phyloP scores from a whole-genome alignment of 306 rosid genomes.

The Carpinus viminea region DNA sequence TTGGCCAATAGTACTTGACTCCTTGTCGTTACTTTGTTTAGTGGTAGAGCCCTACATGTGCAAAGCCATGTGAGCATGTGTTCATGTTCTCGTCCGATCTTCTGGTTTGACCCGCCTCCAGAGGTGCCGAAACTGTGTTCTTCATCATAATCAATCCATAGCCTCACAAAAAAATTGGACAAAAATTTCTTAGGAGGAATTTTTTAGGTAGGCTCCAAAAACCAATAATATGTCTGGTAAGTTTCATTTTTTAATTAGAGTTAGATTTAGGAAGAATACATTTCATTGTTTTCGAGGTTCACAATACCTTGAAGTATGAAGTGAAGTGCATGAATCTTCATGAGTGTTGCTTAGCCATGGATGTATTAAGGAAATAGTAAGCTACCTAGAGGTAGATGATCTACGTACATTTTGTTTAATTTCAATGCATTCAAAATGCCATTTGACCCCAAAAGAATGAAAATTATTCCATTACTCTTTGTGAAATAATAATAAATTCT shows the following conservation, averaged over 20 bases:
- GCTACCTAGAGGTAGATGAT: not conserved
- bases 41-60: constrained; percentile 54
- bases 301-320: not conserved
- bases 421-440: not conserved
- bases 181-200: too few species aligned
- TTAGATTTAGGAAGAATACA: constrained; percentile 1
- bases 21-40: constrained; percentile 42
- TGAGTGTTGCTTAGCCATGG: not conserved
- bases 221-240: too few species aligned
- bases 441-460: not conserved
- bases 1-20: constrained; percentile 10
- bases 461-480: not conserved
- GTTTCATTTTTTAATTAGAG: not conserved
- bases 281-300: constrained; percentile 16
- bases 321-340: not conserved
- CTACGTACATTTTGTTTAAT: not conserved
- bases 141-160: not conserved
- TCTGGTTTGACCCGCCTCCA: constrained; percentile 28
- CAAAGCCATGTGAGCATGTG: constrained; percentile 85
- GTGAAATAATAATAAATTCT: too few species aligned
- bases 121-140: constrained; percentile 34
- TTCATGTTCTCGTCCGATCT: constrained; percentile 34
- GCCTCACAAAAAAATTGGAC: too few species aligned
- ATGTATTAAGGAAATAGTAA: not conserved
- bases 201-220: not conserved